phyloP scores from a whole-genome alignment of 2,329 filamentous ascomycete species.

The Ophiosphaerella narmari region DNA sequence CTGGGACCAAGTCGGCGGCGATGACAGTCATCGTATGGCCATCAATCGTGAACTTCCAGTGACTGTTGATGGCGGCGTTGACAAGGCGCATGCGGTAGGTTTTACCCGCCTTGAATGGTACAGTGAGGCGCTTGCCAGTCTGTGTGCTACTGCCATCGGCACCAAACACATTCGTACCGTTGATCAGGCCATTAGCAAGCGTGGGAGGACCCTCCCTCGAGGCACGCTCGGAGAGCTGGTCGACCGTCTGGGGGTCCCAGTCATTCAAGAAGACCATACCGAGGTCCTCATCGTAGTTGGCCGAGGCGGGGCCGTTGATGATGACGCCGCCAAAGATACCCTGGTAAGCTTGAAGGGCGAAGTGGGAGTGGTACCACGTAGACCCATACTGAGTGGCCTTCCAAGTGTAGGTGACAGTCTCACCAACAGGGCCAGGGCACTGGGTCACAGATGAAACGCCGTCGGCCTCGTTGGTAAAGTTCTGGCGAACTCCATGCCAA shows the following conservation, averaged over 20 bases:
- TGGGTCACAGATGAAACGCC: constrained; percentile 41
- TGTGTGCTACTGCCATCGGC: constrained; percentile 14
- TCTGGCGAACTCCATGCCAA: constrained; percentile 40
- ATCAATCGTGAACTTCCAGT: constrained; percentile 52
- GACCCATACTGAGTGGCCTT: constrained; percentile 47
- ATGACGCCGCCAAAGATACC: constrained; percentile 49
- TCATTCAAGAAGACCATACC: constrained; percentile 51
- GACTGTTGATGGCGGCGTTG: constrained; percentile 48
- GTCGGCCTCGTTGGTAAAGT: constrained; percentile 37
- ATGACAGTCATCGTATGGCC: constrained; percentile 51
- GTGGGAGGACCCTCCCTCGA: constrained; percentile 37
- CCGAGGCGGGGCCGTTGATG: constrained; percentile 48
- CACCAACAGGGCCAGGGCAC: constrained; percentile 32
- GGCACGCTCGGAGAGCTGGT: constrained; percentile 40
- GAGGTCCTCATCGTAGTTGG: constrained; percentile 51
- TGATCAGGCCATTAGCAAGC: constrained; percentile 51
- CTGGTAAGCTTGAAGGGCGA: constrained; percentile 47
- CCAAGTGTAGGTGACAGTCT: constrained; percentile 40
- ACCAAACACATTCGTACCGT: constrained; percentile 49
- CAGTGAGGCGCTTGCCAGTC: constrained; percentile 35
- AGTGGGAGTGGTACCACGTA: constrained; percentile 51
- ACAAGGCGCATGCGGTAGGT: constrained; percentile 50
- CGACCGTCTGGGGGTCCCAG: constrained; percentile 50
- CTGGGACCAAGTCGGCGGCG: constrained; percentile 49
- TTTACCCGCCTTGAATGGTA: constrained; percentile 45